Evolutionary conservation across 2,329 filamentous ascomycete genomes (phyloP), one percentile per base, ranked within the genome.

Genomic region (Sporothrix brasiliensis): DNA sequence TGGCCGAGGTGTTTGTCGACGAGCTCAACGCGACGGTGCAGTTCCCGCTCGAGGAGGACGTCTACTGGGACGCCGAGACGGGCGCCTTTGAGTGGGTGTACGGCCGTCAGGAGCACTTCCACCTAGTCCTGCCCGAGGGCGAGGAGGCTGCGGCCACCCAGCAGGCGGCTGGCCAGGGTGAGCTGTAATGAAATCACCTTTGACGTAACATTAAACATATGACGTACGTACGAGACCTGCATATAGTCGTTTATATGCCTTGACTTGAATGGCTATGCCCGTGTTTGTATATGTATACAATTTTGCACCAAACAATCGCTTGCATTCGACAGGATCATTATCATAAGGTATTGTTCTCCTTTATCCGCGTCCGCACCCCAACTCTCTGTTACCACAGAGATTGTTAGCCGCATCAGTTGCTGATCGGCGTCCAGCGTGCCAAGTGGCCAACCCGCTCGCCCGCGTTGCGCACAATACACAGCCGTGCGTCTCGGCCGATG

Each of bases 381-480:
- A 30, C 27, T 30, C 27, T 4, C 3, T 30, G 3, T 30, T 30
- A 30, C 27, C 27, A 3, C 34, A 10, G 44, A 13, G 19, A 21
- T 21, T 56, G 6, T 16, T 56, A 13, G 16, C 54, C 30, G 10
- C 19, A 1, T 63, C 58, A 74, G 39, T 69, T 52, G 60, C 73
- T 73, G 61, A 74, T 70, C 2, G 67, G 72, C 11, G 71, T 72
- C 73, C 73, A 75, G 27, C 70, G 67, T 1, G 88, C 94, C 74
- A 98, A 79, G 81, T 94, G 90, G 2, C 92, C 94, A 4, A 95
- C 82, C 47, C 83, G 88, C 79, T 93, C 89, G 0, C 95, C 95
- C 1, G 90, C 88, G 76, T 94, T 91, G 68, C 94, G 85, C 44
- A 98, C 88, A 74, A 99, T 88, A 79, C 94, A 97, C 13, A 92